Percentiles rank a stretch among this genome's conserved stretches.
Conservation (phyloP, 2,329 filamentous ascomycete species). For the Aspergillus tanneri region DNA sequence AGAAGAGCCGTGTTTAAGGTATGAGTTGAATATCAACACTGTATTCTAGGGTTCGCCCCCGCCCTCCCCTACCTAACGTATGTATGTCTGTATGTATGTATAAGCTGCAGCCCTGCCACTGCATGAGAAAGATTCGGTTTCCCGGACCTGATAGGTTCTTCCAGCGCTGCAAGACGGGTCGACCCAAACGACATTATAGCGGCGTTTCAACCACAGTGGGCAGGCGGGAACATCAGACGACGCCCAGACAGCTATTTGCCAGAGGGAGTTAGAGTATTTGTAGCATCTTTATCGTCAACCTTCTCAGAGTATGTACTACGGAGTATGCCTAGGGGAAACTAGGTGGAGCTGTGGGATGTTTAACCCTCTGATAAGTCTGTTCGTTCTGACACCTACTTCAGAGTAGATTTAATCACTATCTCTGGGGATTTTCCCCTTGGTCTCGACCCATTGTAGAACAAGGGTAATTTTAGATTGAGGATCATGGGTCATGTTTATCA, state of each 20-base stretch:
- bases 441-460: too few species aligned
- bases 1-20: too few species aligned
- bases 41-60: not conserved
- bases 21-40: not conserved
- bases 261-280: not conserved
- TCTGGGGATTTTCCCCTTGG: slow-evolving; percentile 8
- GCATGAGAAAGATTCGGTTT: slow-evolving; percentile 15
- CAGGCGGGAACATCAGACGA: slow-evolving; percentile 20
- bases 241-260: slow-evolving; percentile 3
- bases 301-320: too few species aligned
- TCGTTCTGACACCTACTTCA: slow-evolving; percentile 12
- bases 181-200: slow-evolving; percentile 21
- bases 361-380: slow-evolving; percentile 4
- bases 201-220: slow-evolving; percentile 11
- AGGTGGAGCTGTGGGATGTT: slow-evolving; percentile 16
- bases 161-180: slow-evolving; percentile 14
- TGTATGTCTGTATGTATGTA: not conserved
- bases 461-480: too few species aligned
- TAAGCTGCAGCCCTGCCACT: slow-evolving; percentile 19
- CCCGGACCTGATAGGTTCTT: slow-evolving; percentile 17
- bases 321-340: slow-evolving; percentile 4
- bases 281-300: slow-evolving; percentile 15
- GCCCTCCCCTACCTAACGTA: not conserved
- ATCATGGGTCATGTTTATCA: too few species aligned
- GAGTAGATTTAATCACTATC: slow-evolving; percentile 19